phyloP scores from a whole-genome alignment of 179 eudicot species.

The Patellifolia procumbens region DNA sequence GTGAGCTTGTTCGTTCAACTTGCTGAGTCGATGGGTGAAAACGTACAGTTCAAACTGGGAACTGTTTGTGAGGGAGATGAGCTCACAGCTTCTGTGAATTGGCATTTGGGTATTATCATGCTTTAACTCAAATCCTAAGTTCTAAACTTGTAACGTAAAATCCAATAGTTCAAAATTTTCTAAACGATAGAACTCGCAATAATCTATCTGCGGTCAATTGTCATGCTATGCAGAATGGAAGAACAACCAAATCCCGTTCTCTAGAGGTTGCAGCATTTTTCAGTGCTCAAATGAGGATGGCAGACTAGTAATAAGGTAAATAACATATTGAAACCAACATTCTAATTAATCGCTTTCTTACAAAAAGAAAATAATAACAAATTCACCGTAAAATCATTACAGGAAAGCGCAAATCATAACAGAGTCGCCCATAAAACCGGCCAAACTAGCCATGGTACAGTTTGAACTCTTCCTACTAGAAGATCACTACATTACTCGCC shows the following conservation, averaged over 20 bases:
- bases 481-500: no score
- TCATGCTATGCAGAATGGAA: constrained; percentile 66
- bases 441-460: constrained; percentile 62
- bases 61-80: constrained; percentile 57
- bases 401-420: constrained; percentile 64
- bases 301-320: constrained; percentile 60
- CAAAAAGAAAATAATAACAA: not conserved
- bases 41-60: constrained; percentile 51
- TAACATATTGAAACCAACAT: not conserved
- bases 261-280: constrained; percentile 74
- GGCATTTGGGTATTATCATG: constrained; percentile 67
- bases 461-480: not conserved
- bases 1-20: constrained; percentile 49
- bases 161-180: not conserved
- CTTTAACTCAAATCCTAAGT: not conserved
- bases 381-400: constrained; percentile 20
- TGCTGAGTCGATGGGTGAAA: constrained; percentile 59
- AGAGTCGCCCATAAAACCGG: constrained; percentile 89
- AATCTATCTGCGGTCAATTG: no score
- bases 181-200: not conserved
- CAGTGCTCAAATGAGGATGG: constrained; percentile 47
- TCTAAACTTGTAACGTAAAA: not conserved
- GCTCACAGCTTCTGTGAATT: constrained; percentile 43
- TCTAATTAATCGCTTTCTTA: not conserved
- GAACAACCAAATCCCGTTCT: constrained; percentile 63